phyloP scores from a whole-genome alignment of 1,284 basidiomycete species.

The Taiwanofungus camphoratus region DNA sequence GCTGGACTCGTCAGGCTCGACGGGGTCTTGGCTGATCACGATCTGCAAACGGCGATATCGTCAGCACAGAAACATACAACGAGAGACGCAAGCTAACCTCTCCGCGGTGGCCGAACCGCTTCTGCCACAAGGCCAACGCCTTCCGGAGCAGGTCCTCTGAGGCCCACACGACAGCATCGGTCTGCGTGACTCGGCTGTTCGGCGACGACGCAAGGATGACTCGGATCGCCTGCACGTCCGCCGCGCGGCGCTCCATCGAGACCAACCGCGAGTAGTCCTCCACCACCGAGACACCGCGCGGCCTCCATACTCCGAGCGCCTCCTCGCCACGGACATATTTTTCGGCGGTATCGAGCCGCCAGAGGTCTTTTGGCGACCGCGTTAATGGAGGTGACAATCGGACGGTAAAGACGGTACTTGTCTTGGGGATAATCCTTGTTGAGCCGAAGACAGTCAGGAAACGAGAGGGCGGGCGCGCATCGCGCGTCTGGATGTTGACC shows the following conservation, averaged over 20 bases:
- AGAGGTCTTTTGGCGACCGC: slow-evolving; percentile 83
- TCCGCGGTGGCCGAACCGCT: slow-evolving; percentile 68
- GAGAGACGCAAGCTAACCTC: slow-evolving; percentile 44
- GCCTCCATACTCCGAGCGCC: slow-evolving; percentile 75
- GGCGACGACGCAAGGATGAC: slow-evolving; percentile 63
- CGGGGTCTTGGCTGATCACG: slow-evolving; percentile 65
- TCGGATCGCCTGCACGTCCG: slow-evolving; percentile 86
- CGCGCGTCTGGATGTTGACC: slow-evolving; percentile 81
- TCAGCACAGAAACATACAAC: slow-evolving; percentile 12
- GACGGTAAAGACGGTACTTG: slow-evolving; percentile 78
- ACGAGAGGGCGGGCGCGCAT: slow-evolving; percentile 79
- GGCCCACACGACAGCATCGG: slow-evolving; percentile 58
- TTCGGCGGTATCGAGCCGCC: slow-evolving; percentile 91
- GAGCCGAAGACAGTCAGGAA: slow-evolving; percentile 73
- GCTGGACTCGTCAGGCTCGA: slow-evolving; percentile 43
- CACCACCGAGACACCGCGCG: slow-evolving; percentile 82
- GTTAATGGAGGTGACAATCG: slow-evolving; percentile 81
- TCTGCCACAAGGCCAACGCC: slow-evolving; percentile 76
- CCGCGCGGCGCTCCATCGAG: slow-evolving; percentile 65
- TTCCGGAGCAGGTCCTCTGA: slow-evolving; percentile 57
- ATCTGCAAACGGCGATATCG: slow-evolving; percentile 45
- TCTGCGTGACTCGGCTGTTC: slow-evolving; percentile 38
- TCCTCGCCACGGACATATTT: slow-evolving; percentile 95
- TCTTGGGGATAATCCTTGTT: slow-evolving; percentile 68
- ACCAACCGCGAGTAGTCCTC: slow-evolving; percentile 76